Percentiles rank a stretch among this genome's conserved stretches.
Conservation (phyloP, 2,329 filamentous ascomycete genomes). For the Cercospora citrullina region DNA sequence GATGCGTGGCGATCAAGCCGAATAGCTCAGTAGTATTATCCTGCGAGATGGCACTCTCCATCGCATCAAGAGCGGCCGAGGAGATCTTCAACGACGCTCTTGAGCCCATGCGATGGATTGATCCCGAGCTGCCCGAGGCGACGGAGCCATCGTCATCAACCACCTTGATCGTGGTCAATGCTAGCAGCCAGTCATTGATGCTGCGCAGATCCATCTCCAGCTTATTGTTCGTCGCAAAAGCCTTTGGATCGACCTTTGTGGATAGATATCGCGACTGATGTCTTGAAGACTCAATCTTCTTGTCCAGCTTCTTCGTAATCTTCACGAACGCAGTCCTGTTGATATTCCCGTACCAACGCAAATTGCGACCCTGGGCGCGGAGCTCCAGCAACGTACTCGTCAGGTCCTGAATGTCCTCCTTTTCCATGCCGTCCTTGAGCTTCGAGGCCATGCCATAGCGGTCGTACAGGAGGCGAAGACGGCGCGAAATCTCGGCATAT, state of each 20-base stretch:
- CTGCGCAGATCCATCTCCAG: constrained; percentile 60
- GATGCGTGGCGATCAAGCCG: constrained; percentile 42
- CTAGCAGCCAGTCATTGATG: constrained; percentile 90
- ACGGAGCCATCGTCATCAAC: constrained; percentile 72
- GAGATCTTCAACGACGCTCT: constrained; percentile 74
- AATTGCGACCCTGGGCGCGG: constrained; percentile 79
- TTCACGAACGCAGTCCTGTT: constrained; percentile 94
- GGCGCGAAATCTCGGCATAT: constrained; percentile 77
- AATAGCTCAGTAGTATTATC: constrained; percentile 62
- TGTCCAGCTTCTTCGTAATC: constrained; percentile 98
- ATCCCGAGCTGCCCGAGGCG: constrained; percentile 59
- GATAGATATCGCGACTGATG: constrained; percentile 84
- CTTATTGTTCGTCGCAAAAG: constrained; percentile 76
- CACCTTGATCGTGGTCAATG: constrained; percentile 74
- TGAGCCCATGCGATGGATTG: constrained; percentile 73
- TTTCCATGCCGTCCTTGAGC: constrained; percentile 70
- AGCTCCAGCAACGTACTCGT: constrained; percentile 88
- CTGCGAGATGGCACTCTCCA: constrained; percentile 70
- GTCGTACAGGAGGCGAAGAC: constrained; percentile 82
- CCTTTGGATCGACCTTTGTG: constrained; percentile 83
- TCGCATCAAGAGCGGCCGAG: constrained; percentile 63
- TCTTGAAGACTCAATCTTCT: constrained; percentile 72
- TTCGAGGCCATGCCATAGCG: constrained; percentile 77
- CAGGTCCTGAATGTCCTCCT: constrained; percentile 87
- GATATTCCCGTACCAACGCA: constrained; percentile 97